These are phyloP conservation scores for Amphibolis antarctica DNA, from an alignment of 106 monocot species.

Conservation along the genomic window DNA sequence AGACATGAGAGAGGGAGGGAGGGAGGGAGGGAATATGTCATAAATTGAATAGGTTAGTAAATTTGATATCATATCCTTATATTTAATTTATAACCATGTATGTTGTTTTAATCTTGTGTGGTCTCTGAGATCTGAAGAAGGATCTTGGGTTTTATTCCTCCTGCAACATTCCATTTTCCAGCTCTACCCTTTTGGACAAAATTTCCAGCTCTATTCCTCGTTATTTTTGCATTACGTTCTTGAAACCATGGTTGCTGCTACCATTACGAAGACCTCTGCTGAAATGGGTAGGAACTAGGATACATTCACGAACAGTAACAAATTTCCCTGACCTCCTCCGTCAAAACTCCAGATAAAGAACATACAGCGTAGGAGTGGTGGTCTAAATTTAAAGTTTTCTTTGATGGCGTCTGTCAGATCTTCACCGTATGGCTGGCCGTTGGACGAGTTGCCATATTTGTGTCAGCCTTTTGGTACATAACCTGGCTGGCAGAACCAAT, in stretches of 20 bases:
- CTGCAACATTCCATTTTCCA: background rate
- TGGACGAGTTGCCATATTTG: constrained; percentile 7
- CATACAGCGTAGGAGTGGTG: background rate
- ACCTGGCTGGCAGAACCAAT: constrained; percentile 11
- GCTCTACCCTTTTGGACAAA: background rate
- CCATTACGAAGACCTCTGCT: background rate
- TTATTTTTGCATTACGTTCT: background rate
- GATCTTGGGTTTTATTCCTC: constrained; percentile 1
- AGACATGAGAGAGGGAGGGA: background rate
- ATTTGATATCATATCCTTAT: constrained; percentile 3
- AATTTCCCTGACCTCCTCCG: background rate
- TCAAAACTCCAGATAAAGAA: background rate
- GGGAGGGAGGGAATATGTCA: background rate
- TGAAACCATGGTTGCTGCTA: background rate
- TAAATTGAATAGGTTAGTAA: background rate
- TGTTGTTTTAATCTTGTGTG: background rate
- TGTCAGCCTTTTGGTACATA: background rate
- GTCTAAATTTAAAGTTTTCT: background rate
- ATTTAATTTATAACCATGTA: background rate
- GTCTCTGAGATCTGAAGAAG: background rate
- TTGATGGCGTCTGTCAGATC: background rate
- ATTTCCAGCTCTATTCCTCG: background rate
- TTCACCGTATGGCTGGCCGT: background rate
- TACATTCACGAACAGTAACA: background rate
- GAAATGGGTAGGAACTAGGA: background rate